phyloP scores from a whole-genome alignment of 192 early-diverging fungal genomes.

The Mortierella alpina region DNA sequence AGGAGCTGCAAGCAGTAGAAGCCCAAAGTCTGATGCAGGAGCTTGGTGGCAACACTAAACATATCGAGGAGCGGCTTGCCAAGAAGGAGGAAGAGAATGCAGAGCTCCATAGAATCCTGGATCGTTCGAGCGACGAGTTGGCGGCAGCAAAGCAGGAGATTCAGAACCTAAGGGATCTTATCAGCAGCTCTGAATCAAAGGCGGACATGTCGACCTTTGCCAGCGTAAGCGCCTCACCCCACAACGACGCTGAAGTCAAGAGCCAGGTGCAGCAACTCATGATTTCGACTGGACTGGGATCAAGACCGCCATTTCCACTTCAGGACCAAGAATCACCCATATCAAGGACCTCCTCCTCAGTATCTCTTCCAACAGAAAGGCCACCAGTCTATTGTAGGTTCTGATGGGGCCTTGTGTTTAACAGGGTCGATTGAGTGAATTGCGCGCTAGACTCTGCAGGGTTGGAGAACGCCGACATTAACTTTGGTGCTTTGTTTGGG shows the following conservation, averaged over 20 bases:
- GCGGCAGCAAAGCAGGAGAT: constrained; percentile 45
- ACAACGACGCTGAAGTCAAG: constrained; percentile 10
- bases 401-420: background rate
- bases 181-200: constrained; percentile 23
- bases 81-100: constrained; percentile 63
- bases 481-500: background rate
- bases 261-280: constrained; percentile 6
- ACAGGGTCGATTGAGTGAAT: too few species aligned
- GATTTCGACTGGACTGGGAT: constrained; percentile 25
- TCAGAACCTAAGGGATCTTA: constrained; percentile 38
- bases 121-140: constrained; percentile 47
- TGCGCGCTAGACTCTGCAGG: background rate
- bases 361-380: constrained; percentile 36
- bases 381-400: constrained; percentile 46
- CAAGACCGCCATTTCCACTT: constrained; percentile 26
- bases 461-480: background rate
- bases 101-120: constrained; percentile 53
- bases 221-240: constrained; percentile 1
- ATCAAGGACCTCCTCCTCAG: constrained; percentile 38
- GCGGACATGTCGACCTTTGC: background rate
- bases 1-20: constrained; percentile 43
- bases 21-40: constrained; percentile 47
- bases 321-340: constrained; percentile 42
- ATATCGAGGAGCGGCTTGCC: constrained; percentile 43
- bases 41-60: constrained; percentile 47